Evolutionary conservation across 768 basidiomycete genomes (phyloP).

Genomic region (Leccinum barrowsii): DNA sequence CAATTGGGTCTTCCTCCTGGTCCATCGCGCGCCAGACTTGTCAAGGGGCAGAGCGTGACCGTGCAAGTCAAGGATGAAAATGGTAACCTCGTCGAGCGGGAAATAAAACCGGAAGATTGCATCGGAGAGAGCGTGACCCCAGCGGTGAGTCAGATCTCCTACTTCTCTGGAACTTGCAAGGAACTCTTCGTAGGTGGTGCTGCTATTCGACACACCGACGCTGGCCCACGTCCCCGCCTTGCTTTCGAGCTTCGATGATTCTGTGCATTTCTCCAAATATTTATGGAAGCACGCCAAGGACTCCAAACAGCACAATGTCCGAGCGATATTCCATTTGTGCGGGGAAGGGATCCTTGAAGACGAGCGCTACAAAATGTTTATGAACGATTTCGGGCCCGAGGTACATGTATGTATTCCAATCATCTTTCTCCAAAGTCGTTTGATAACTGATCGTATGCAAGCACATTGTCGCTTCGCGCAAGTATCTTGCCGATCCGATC

Average conservation of each 20-base stretch:
- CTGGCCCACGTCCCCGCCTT: slow-evolving; percentile 53
- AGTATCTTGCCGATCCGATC: slow-evolving; percentile 58
- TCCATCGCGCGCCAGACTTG: slow-evolving; percentile 54
- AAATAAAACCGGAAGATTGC: slow-evolving; percentile 58
- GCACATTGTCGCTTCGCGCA: slow-evolving; percentile 74
- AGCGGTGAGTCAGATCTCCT: slow-evolving; percentile 32
- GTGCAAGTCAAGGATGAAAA: slow-evolving; percentile 47
- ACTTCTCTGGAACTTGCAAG: neutral
- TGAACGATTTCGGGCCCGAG: slow-evolving; percentile 58
- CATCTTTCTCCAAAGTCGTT: neutral
- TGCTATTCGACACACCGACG: slow-evolving; percentile 73
- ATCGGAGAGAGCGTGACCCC: slow-evolving; percentile 51
- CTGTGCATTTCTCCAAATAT: slow-evolving; percentile 47
- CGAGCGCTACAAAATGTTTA: slow-evolving; percentile 64
- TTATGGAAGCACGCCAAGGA: slow-evolving; percentile 40
- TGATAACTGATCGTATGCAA: slow-evolving; percentile 28
- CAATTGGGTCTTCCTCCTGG: slow-evolving; percentile 63
- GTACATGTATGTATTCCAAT: slow-evolving; percentile 50
- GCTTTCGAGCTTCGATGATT: slow-evolving; percentile 43
- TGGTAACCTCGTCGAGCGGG: slow-evolving; percentile 41
- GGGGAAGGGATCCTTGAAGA: slow-evolving; percentile 57
- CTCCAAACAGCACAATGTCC: slow-evolving; percentile 41
- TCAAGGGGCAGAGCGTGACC: slow-evolving; percentile 60
- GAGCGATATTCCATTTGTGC: slow-evolving; percentile 52
- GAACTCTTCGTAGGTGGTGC: slow-evolving; percentile 42